Conservation (phyloP, 1,139 yeast genomes). For the Kurtzmaniella natalensis region DNA sequence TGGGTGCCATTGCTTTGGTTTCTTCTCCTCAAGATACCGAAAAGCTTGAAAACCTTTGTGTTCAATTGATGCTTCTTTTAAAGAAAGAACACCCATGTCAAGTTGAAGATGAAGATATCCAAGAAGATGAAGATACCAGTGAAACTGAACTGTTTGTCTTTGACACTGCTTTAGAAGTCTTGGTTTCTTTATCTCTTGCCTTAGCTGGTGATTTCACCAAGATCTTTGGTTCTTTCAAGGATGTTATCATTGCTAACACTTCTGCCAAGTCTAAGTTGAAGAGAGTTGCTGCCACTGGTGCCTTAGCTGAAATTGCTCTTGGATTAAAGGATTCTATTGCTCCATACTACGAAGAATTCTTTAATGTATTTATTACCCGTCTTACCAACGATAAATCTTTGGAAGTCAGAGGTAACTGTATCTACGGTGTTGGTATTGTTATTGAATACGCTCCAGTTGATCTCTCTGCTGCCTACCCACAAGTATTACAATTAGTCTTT, state of each 20-base stretch:
- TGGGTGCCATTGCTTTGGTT: constrained; percentile 72
- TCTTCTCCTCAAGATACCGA: constrained; percentile 55
- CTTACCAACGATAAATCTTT: constrained; percentile 73
- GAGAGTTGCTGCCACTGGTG: constrained; percentile 83
- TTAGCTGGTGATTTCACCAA: constrained; percentile 72
- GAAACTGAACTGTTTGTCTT: constrained; percentile 84
- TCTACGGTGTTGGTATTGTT: constrained; percentile 89
- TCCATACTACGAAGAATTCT: constrained; percentile 64
- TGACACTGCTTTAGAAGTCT: constrained; percentile 82
- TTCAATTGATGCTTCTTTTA: constrained; percentile 65
- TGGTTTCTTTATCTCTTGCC: constrained; percentile 70
- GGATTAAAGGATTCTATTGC: constrained; percentile 63
- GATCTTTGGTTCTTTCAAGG: constrained; percentile 71
- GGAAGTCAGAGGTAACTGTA: constrained; percentile 93
- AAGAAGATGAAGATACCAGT: constrained; percentile 65
- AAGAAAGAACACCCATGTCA: constrained; percentile 84
- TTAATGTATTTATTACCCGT: constrained; percentile 64
- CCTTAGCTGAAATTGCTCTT: constrained; percentile 81
- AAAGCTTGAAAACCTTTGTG: constrained; percentile 62
- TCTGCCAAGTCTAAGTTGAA: constrained; percentile 64
- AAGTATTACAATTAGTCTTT: constrained; percentile 72
- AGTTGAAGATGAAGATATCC: constrained; percentile 49
- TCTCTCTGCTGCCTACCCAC: constrained; percentile 60
- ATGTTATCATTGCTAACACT: constrained; percentile 56
- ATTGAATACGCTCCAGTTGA: constrained; percentile 57